Evolutionary conservation across 352 stramenopile genomes (phyloP).

Genomic region (Phytophthora constricta): DNA sequence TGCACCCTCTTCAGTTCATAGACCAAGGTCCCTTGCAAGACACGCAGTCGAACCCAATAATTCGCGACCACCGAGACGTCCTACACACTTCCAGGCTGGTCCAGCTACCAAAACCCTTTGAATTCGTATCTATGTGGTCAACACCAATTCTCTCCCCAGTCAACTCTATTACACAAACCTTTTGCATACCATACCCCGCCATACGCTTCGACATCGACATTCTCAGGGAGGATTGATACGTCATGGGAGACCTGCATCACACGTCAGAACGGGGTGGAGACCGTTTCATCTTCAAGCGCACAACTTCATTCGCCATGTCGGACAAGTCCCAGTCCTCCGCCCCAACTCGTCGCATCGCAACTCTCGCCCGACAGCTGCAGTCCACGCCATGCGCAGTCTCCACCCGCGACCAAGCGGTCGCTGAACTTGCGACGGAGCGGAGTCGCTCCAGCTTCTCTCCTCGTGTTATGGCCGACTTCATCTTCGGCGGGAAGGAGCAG

Average conservation of each 20-base stretch:
- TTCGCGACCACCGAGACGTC: too few species aligned
- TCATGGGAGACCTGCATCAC: background rate
- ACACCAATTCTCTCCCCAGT: too few species aligned
- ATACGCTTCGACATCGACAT: too few species aligned
- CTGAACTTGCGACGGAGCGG: constrained; percentile 62
- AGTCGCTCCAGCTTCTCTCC: constrained; percentile 52
- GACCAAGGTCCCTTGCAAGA: too few species aligned
- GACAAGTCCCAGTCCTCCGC: constrained; percentile 25
- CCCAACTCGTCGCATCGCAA: constrained; percentile 46
- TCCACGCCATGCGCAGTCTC: constrained; percentile 42
- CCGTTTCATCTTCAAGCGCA: constrained; percentile 1
- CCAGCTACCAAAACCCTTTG: too few species aligned
- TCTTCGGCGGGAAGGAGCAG: constrained; percentile 56
- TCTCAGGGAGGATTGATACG: too few species aligned
- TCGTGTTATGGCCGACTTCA: constrained; percentile 63
- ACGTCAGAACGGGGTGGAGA: constrained; percentile 2
- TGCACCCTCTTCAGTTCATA: too few species aligned
- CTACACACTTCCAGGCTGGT: too few species aligned
- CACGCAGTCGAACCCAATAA: too few species aligned
- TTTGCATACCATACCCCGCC: too few species aligned
- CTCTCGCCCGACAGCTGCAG: constrained; percentile 61
- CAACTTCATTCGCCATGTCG: constrained; percentile 34
- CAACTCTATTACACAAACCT: too few species aligned
- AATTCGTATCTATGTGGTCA: too few species aligned
- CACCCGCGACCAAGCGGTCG: constrained; percentile 44